phyloP scores from a whole-genome alignment of 768 basidiomycete species.

The Auriscalpium microsporum region DNA sequence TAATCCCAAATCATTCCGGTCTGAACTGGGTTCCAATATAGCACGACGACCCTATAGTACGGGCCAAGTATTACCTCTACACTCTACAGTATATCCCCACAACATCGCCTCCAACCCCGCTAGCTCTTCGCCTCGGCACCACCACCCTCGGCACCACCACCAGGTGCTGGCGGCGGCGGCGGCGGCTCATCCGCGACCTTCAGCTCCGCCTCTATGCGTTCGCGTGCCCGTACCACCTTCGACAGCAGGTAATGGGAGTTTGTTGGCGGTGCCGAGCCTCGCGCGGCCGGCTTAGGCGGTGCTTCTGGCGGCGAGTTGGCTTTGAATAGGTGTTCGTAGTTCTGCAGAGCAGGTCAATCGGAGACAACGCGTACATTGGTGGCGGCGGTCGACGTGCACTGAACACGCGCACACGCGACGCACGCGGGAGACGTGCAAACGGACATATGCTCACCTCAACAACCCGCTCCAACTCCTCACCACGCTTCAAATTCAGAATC shows the following conservation, averaged over 20 bases:
- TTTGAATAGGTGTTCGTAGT: slow-evolving; percentile 90
- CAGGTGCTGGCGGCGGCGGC: slow-evolving; percentile 2
- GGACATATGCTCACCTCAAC: slow-evolving; percentile 45
- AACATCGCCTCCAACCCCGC: neutral
- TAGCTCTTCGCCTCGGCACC: neutral
- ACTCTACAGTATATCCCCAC: neutral
- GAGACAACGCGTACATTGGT: too few species aligned
- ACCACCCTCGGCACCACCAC: neutral
- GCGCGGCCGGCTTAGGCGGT: slow-evolving; percentile 34
- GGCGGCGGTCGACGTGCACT: too few species aligned
- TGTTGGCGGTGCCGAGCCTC: slow-evolving; percentile 32
- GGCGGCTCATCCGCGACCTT: slow-evolving; percentile 23
- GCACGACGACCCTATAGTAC: too few species aligned
- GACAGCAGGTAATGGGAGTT: slow-evolving; percentile 93
- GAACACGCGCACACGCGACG: neutral
- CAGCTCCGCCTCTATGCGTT: slow-evolving; percentile 89
- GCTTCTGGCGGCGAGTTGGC: slow-evolving; percentile 70
- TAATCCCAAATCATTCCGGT: too few species aligned
- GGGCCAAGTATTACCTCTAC: neutral
- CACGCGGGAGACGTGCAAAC: slow-evolving; percentile 11
- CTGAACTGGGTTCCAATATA: too few species aligned
- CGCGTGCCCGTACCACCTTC: slow-evolving; percentile 90
- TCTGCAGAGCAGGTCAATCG: slow-evolving; percentile 40
- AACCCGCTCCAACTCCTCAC: slow-evolving; percentile 57
- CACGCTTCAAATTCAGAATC: slow-evolving; percentile 82